A percentile compares a stretch with the other conserved stretches of the same genome.
Evolutionary conservation across 257 asterid species (phyloP).

Genomic region (Marsdenia floribunda): DNA sequence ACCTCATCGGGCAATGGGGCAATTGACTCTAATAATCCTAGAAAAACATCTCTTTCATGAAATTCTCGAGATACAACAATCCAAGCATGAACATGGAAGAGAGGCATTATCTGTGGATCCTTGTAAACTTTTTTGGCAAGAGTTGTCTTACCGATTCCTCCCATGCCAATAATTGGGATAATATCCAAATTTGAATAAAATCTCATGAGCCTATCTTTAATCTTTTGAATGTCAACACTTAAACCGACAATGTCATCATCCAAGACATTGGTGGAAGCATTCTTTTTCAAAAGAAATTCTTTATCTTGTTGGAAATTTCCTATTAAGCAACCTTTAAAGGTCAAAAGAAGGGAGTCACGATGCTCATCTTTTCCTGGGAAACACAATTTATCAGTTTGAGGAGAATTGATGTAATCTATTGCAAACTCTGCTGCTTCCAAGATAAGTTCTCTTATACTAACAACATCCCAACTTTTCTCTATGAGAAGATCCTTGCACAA

Average conservation of each 20-base stretch:
- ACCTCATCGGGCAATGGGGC: neutral
- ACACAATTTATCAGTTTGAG: neutral
- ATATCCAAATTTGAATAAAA: neutral
- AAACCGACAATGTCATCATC: neutral
- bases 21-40: neutral
- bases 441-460: neutral
- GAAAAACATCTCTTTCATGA: neutral
- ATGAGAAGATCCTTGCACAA: neutral
- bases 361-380: neutral
- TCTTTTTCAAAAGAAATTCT: neutral
- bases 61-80: neutral
- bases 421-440: neutral
- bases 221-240: neutral
- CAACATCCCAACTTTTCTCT: neutral
- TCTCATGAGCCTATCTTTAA: neutral
- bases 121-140: neutral
- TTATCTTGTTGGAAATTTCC: neutral
- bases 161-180: neutral
- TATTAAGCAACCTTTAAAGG: neutral
- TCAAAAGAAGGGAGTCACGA: neutral
- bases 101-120: neutral
- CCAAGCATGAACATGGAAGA: neutral
- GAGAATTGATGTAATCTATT: neutral
- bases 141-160: neutral
- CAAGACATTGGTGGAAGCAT: neutral